phyloP scores from a whole-genome alignment of 352 stramenopile species.

The Phytophthora macrochlamydospora region DNA sequence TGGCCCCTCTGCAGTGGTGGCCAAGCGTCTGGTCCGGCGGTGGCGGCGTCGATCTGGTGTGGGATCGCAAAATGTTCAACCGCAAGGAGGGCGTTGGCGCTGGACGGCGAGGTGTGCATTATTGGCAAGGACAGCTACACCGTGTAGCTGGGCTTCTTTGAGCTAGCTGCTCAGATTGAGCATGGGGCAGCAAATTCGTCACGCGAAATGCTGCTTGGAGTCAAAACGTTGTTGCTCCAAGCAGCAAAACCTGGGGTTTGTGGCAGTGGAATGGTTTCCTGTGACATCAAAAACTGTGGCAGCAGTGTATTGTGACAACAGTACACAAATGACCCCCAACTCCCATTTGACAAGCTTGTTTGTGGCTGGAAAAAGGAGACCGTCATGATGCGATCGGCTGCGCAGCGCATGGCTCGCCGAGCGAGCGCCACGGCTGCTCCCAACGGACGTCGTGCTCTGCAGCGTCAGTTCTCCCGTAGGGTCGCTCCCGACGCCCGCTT shows the following conservation, averaged over 20 bases:
- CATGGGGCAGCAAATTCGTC: too few species aligned
- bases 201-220: too few species aligned
- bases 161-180: too few species aligned
- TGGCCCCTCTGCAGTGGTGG: not conserved
- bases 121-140: too few species aligned
- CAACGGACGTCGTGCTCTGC: conserved; percentile 21
- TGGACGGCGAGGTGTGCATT: too few species aligned
- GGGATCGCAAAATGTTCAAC: not conserved
- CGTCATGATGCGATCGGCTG: conserved; percentile 59
- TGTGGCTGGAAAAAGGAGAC: conserved; percentile 29
- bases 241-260: too few species aligned
- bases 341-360: conserved; percentile 25
- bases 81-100: too few species aligned
- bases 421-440: conserved; percentile 13
- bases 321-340: not conserved
- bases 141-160: too few species aligned
- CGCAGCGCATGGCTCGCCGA: conserved; percentile 48
- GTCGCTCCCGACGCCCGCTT: conserved; percentile 11
- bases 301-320: not conserved
- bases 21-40: not conserved
- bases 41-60: not conserved
- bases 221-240: too few species aligned
- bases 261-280: too few species aligned
- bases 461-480: conserved; percentile 18
- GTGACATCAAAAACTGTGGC: too few species aligned